Base-by-base conservation (phyloP, 2,329 filamentous ascomycete genomes). In the Talaromyces sp. region DNA sequence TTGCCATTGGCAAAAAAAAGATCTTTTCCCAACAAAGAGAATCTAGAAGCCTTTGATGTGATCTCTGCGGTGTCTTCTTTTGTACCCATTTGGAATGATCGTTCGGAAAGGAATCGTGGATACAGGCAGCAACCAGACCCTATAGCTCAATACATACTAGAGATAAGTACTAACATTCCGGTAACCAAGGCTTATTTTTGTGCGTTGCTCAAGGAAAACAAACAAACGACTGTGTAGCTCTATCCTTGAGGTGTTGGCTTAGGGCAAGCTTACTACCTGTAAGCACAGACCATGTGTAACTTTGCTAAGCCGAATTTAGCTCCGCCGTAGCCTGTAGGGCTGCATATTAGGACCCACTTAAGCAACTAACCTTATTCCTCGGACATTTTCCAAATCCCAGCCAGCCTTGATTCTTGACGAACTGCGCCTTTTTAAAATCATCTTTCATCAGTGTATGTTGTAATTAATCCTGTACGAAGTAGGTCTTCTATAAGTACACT, bases 241-340 rank as follows among this genome's bases (percentile, higher is more conserved):
- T 9, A n/a, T 50, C 12, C 5, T 16, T 4, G 28, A 6, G 28
- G 31, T 12, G 50, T 37, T 54, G 6, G n/a, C n/a, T n/a, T n/a
- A 37, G 54, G 54, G 37, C 21, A 57, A 57, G 21, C 23, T 40
- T 57, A 18, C 8, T n/a, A n/a, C n/a, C n/a, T n/a, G n/a, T n/a
- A n/a, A n/a, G 54, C 54, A 57, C 54, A n/a, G 54, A 57, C 54
- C 54, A 18, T 5, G 35, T 57, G 54, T 42, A 23, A 39, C n/a
- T 4, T 3, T 14, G 18, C 54, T 57, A 57, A 21, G n/a, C 21
- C 37, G 1, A 23, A 16, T 39, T n/a, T 57, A 57, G 54, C 23
- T 57, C 54, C 35, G 52, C 40, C 33, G 50, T 37, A 55, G 50
- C n/a, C 35, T 14, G 54, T 57, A 57, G 54, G 54, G 54, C 54